A percentile compares a stretch with the other conserved stretches of the same genome.
phyloP scores from a whole-genome alignment of 2,329 filamentous ascomycete species.

The Sporothrix protearum region DNA sequence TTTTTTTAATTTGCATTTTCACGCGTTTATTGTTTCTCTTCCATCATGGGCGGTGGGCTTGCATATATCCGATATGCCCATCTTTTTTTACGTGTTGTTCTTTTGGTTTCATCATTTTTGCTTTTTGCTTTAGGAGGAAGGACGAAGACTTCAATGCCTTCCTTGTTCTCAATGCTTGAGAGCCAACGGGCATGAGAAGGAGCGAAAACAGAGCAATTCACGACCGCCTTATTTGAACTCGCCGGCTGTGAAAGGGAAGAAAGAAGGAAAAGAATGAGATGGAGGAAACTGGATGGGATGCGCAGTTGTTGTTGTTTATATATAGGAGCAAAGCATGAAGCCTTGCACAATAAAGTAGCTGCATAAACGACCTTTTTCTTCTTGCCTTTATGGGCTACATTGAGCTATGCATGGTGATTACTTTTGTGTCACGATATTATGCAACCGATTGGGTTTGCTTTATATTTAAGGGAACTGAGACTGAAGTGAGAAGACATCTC shows the following conservation, averaged over 20 bases:
- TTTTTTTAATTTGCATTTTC: not conserved
- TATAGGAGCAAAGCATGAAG: not conserved
- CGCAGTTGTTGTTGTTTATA: not conserved
- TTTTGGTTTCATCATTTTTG: not conserved
- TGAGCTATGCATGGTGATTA: not conserved
- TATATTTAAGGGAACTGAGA: too few relatives aligned
- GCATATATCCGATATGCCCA: constrained; percentile 8
- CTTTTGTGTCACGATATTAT: not conserved
- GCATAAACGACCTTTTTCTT: not conserved
- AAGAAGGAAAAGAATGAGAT: not conserved
- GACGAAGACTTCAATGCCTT: not conserved
- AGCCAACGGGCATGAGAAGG: not conserved
- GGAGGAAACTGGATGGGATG: not conserved
- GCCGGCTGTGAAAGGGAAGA: not conserved
- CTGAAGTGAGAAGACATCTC: too few relatives aligned
- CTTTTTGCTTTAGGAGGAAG: not conserved
- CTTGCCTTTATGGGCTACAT: too few relatives aligned
- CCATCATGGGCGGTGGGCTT: not conserved
- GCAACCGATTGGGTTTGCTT: too few relatives aligned
- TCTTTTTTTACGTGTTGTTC: not conserved
- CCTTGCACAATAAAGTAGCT: not conserved
- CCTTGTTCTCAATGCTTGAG: too few relatives aligned
- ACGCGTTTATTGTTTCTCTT: constrained; percentile 7
- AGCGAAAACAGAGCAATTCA: too few relatives aligned
- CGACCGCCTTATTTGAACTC: not conserved